phyloP scores from a whole-genome alignment of 257 asterid species.

The Solanum pimpinellifolium region DNA sequence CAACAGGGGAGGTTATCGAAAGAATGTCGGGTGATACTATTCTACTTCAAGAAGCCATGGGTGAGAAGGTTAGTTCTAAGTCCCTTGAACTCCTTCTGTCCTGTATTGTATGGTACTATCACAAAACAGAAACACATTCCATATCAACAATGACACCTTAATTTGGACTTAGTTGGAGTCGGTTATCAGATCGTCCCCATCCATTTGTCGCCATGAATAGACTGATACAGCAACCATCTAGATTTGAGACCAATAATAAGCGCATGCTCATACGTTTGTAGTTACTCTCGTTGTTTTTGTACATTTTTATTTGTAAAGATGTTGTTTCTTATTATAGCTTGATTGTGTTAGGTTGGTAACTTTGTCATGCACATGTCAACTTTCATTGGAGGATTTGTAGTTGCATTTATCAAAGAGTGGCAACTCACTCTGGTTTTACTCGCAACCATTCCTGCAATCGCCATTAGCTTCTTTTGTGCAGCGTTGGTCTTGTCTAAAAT shows the following conservation, averaged over 20 bases:
- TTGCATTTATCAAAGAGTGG: conserved; percentile 53
- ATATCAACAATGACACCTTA: not conserved
- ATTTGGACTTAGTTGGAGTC: not conserved
- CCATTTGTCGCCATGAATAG: not conserved
- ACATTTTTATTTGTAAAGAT: not conserved
- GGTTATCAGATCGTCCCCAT: not conserved
- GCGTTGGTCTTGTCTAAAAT: conserved; percentile 31
- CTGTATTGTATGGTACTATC: not conserved
- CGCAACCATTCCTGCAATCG: conserved; percentile 31
- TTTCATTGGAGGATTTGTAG: conserved; percentile 41
- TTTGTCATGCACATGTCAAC: conserved; percentile 35
- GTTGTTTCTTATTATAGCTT: not conserved
- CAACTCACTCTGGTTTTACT: conserved; percentile 32
- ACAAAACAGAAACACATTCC: not conserved
- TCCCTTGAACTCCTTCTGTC: not conserved
- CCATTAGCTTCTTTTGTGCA: conserved; percentile 9
- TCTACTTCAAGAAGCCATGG: conserved; percentile 12
- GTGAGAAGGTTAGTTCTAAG: not conserved
- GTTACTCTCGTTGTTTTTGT: not conserved
- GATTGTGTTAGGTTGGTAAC: conserved; percentile 36
- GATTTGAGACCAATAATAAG: not conserved
- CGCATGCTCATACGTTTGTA: not conserved
- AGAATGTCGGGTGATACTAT: conserved; percentile 42
- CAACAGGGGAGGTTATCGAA: conserved; percentile 42
- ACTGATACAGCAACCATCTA: not conserved